A percentile compares a stretch with the other conserved stretches of the same genome.
phyloP scores from a whole-genome alignment of 176 grass and related monocot genomes.

The Tillandsia fasciculata region DNA sequence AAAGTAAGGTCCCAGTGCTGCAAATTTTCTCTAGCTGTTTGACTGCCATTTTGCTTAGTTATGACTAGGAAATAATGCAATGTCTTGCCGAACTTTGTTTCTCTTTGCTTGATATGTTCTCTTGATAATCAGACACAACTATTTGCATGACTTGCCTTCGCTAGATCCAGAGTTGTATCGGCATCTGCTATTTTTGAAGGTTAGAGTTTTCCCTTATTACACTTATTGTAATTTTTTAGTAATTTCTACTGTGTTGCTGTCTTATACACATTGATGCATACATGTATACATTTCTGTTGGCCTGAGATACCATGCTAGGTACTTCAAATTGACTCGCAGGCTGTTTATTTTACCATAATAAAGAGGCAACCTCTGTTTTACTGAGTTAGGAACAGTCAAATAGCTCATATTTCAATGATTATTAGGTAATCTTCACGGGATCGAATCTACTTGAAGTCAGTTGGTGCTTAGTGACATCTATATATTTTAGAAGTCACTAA shows the following conservation, averaged over 20 bases:
- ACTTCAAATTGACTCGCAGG: too few relatives aligned
- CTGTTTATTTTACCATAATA: too few relatives aligned
- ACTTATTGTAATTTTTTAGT: neutral
- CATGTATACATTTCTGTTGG: too few relatives aligned
- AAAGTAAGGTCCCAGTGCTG: slow-evolving; percentile 36
- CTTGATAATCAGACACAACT: slow-evolving; percentile 62
- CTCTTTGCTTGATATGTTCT: slow-evolving; percentile 18
- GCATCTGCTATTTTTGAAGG: slow-evolving; percentile 95
- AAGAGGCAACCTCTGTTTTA: too few relatives aligned
- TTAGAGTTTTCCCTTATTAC: slow-evolving; percentile 15
- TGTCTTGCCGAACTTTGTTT: neutral
- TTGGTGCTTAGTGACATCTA: too few relatives aligned
- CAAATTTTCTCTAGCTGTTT: neutral
- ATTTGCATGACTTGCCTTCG: slow-evolving; percentile 94
- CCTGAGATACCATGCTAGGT: too few relatives aligned
- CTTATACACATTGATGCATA: too few relatives aligned
- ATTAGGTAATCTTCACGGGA: too few relatives aligned
- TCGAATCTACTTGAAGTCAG: too few relatives aligned
- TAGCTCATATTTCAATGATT: too few relatives aligned
- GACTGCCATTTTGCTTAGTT: neutral
- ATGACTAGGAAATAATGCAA: neutral
- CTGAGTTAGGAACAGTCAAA: too few relatives aligned
- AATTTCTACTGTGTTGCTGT: neutral
- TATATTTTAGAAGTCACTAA: too few relatives aligned
- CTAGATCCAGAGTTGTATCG: slow-evolving; percentile 94